Conservation (phyloP, 768 basidiomycete genomes). For the Agaricus subrufescens region DNA sequence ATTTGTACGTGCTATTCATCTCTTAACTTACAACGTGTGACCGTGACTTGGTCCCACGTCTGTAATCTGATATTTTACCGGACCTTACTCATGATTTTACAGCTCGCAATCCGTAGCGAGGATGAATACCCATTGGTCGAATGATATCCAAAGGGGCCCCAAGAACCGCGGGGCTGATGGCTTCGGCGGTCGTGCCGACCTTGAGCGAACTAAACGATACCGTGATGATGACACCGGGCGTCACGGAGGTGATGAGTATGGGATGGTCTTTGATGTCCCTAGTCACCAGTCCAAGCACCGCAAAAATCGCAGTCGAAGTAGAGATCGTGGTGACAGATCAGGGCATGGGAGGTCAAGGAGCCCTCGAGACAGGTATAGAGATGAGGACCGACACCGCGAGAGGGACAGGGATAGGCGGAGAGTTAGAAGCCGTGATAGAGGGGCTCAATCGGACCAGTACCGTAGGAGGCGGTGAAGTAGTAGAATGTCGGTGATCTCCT, state of each 20-base stretch:
- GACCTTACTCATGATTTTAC: slow-evolving; percentile 19
- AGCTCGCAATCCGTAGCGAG: slow-evolving; percentile 94
- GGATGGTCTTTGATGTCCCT: slow-evolving; percentile 85
- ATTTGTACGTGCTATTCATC: slow-evolving; percentile 65
- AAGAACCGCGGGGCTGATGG: slow-evolving; percentile 31
- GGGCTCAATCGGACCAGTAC: slow-evolving; percentile 16
- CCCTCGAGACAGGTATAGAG: slow-evolving; percentile 24
- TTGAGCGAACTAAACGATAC: slow-evolving; percentile 70
- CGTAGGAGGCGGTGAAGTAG: slow-evolving; percentile 1
- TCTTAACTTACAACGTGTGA: not conserved
- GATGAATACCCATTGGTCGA: slow-evolving; percentile 79
- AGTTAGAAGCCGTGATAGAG: slow-evolving; percentile 20
- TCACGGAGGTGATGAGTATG: slow-evolving; percentile 43
- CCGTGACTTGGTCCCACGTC: not conserved
- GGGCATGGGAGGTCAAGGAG: slow-evolving; percentile 29
- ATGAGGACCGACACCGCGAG: slow-evolving; percentile 23
- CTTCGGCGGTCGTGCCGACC: slow-evolving; percentile 71
- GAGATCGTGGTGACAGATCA: slow-evolving; percentile 28
- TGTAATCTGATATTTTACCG: not conserved
- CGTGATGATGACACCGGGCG: slow-evolving; percentile 36
- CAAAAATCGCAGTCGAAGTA: slow-evolving; percentile 46
- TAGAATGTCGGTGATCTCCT: not conserved
- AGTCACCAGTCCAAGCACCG: slow-evolving; percentile 31
- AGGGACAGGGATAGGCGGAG: slow-evolving; percentile 22
- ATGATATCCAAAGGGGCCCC: slow-evolving; percentile 54